A percentile compares a stretch with the other conserved stretches of the same genome.
phyloP scores from a whole-genome alignment of 2,329 filamentous ascomycete species.

The Xylaria polymorpha region DNA sequence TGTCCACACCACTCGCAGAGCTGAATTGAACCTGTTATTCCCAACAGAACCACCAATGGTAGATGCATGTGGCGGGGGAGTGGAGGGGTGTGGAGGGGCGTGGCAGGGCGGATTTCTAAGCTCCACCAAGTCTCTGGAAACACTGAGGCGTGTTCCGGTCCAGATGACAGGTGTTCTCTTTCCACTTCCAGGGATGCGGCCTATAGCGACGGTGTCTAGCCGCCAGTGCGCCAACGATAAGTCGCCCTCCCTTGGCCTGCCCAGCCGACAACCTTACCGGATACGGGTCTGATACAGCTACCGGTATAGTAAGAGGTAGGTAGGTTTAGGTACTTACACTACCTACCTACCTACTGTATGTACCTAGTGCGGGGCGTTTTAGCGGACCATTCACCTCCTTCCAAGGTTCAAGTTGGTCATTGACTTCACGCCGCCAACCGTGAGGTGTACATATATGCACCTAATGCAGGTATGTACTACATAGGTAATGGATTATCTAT shows the following conservation, averaged over 20 bases:
- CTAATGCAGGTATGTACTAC: no score
- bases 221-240: constrained; percentile 12
- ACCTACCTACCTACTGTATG: no score
- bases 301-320: no score
- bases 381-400: no score
- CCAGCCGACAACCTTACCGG: constrained; percentile 6
- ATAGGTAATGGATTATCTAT: no score
- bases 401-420: no score
- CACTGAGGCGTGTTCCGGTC: constrained; percentile 33
- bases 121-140: constrained; percentile 28
- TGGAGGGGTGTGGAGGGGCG: constrained; percentile 34
- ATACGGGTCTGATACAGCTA: not conserved
- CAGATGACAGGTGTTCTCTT: constrained; percentile 50
- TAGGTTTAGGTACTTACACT: no score
- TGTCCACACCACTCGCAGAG: constrained; percentile 41
- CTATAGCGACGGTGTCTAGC: constrained; percentile 15
- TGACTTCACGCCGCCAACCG: no score
- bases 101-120: constrained; percentile 33
- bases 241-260: not conserved
- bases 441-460: no score
- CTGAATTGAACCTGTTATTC: constrained; percentile 39
- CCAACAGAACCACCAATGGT: constrained; percentile 36
- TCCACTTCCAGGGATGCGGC: constrained; percentile 2
- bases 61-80: constrained; percentile 33
- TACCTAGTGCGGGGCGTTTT: no score